Evolutionary conservation across 2,329 filamentous ascomycete genomes (phyloP), one percentile per base, ranked within the genome.

Genomic region (Phyllosticta capitalensis): DNA sequence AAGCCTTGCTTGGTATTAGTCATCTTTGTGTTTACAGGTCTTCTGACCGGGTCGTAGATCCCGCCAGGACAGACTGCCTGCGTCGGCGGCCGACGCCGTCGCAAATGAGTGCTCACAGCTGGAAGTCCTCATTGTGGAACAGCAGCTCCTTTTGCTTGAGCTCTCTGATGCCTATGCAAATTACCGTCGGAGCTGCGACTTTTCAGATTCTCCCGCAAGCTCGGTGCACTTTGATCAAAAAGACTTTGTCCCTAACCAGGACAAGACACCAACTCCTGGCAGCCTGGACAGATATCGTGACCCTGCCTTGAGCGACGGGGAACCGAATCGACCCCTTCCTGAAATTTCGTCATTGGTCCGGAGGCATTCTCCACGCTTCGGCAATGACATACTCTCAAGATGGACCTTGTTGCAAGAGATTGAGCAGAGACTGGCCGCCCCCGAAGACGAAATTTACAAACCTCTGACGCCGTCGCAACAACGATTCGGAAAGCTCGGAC

Each of bases 91-190:
- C 7, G 66, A 65, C 51, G 67, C 70, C 30, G 68, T 74, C 51
- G 62, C 64, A 9, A 72, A 72, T 52, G 71, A 75, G 60, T 69
- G 67, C 49, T 58, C 65, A 5, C 73, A 75, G 61, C 65, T 74
- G 7, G 69, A 74, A 56, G 66, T 65, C 12, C 62, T 74, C 6
- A 67, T 75, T 20, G 69, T 74, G 48, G 72, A 75, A 55, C 73
- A 75, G 54, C 73, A 75, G 57, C 63, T 72, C 52, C 66, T 69
- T 1, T 68, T 74, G 24, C 54, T 72, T 5, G 63, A 63, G 14
- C 67, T 56, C 22, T 56, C 54, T 24, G 58, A 56, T 10, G 28
- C 58, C 22, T 49, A 30, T 38, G 48, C 49, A 6, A 52, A 52
- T 7, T 60, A 56, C 19, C 58, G 54, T 19, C 54, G 54, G 2